phyloP scores from a whole-genome alignment of 768 basidiomycete genomes.

The Naganishia vishniacii region DNA sequence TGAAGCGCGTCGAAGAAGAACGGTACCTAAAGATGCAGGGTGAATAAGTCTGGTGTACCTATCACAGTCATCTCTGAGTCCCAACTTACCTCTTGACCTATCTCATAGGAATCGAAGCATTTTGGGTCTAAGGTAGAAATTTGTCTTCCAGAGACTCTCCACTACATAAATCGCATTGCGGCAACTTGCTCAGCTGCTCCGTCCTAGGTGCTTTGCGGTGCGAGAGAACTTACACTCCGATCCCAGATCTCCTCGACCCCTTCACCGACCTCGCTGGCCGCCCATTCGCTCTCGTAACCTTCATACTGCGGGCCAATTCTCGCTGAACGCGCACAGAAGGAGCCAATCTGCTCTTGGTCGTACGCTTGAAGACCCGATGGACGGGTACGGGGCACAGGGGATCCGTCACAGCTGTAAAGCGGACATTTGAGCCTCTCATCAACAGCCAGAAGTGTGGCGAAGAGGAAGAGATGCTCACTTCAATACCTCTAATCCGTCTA shows the following conservation, averaged over 20 bases:
- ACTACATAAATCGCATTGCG: conserved; percentile 28
- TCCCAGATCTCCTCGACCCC: conserved; percentile 47
- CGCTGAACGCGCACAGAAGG: conserved; percentile 35
- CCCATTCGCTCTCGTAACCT: conserved; percentile 42
- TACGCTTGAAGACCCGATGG: conserved; percentile 31
- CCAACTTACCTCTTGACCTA: conserved; percentile 33
- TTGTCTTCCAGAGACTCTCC: conserved; percentile 40
- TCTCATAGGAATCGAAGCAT: conserved; percentile 28
- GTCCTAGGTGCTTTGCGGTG: background rate
- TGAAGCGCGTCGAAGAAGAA: conserved; percentile 49
- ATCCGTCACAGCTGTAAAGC: conserved; percentile 13
- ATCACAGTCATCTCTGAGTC: too few species aligned
- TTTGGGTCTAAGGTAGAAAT: conserved; percentile 39
- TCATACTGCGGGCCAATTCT: conserved; percentile 33
- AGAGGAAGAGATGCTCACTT: conserved; percentile 31
- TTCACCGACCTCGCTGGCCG: conserved; percentile 46
- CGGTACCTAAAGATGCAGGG: conserved; percentile 33
- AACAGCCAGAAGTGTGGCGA: background rate
- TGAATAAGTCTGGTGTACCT: background rate
- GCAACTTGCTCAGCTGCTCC: background rate
- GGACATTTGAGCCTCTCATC: background rate
- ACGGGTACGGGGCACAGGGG: background rate
- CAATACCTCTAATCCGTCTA: conserved; percentile 43
- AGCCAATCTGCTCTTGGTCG: conserved; percentile 41
- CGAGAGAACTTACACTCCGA: conserved; percentile 34